These are phyloP conservation scores for Isoetes engelmannii DNA, from an alignment of 83 land plant genomes.

Conservation along the genomic window DNA sequence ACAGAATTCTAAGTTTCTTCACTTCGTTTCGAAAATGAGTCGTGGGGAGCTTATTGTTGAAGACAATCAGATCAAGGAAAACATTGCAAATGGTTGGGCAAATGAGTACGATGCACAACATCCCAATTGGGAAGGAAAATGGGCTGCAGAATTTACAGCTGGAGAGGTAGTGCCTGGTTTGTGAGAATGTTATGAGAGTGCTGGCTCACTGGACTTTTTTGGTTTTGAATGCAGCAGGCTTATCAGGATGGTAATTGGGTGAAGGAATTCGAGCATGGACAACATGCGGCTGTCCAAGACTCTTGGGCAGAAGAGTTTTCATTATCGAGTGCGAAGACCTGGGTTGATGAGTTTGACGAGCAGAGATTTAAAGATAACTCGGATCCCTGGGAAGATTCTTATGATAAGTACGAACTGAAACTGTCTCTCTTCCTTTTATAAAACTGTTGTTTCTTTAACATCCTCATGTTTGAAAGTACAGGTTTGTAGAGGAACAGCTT, in stretches of 20 bases:
- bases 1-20: conserved; percentile 96
- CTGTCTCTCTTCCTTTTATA: not conserved
- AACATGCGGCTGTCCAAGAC: conserved; percentile 34
- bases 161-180: conserved; percentile 25
- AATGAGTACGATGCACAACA: conserved; percentile 36
- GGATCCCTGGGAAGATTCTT: conserved; percentile 73
- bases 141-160: conserved; percentile 40
- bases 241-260: conserved; percentile 36
- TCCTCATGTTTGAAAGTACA: conserved; percentile 14
- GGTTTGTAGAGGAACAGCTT: conserved; percentile 69
- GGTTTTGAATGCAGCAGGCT: conserved; percentile 17
- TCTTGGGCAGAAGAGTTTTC: conserved; percentile 83
- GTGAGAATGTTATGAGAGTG: not conserved
- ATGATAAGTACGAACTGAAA: conserved; percentile 53
- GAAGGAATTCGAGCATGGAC: conserved; percentile 42
- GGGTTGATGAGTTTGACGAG: conserved; percentile 82
- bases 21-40: conserved; percentile 98
- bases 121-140: conserved; percentile 11
- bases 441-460: not conserved
- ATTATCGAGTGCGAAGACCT: conserved; percentile 57
- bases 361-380: conserved; percentile 42
- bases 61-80: conserved; percentile 82
- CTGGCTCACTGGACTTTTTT: not conserved
- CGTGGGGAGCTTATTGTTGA: conserved; percentile 93
- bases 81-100: conserved; percentile 27